Base-by-base conservation (phyloP, 2,329 filamentous ascomycete species). In the Penicillium sp. region DNA sequence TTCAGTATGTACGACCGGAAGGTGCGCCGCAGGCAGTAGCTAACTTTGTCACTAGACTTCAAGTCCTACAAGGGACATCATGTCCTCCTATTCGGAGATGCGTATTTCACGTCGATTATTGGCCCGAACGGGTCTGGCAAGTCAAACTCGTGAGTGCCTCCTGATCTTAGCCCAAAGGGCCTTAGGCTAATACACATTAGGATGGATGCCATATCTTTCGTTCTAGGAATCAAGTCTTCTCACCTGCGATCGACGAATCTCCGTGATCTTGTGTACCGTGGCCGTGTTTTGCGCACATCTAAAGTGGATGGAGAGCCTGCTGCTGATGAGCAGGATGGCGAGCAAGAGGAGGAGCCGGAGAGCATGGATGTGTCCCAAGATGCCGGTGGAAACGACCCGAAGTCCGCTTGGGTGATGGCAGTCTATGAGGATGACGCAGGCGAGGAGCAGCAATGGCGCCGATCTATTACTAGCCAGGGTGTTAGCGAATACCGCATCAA, bases 31-130 rank as follows among this genome's bases (percentile, higher is more conserved):
- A 51, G 38, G 49, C 52, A 65, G 52, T 58, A 50, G 59, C 66
- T 71, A 58, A 73, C 59, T 45, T 66, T 76, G 59, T 72, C 53
- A 36, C 49, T 70, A 94, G 90, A 99, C 81, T 99, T 99, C 86
- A 99, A 99, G 81, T 97, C 94, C 68, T 99, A 99, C 82, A 96
- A 96, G 77, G 94, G 93, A 58, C 93, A 97, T 70, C 94, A 99
- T 79, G 88, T 86, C 60, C 86, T 99, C 44, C 86, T 97, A 53
- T 97, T 99, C 70, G 93, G 93, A 71, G 93, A 99, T 79, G 96
- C 93, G 2, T 97, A 97, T 78, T 99, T 99, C 77, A 99, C 94
- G 49, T 99, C 94, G 42, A 97, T 99, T 72, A 97, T 99, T 72
- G 94, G 96, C 6, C 94, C 94, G 74, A 99, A 99, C 93, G 94